Evolutionary conservation across 2,329 filamentous ascomycete species (phyloP).

Genomic region (Byssoonygena ceratinophila): DNA sequence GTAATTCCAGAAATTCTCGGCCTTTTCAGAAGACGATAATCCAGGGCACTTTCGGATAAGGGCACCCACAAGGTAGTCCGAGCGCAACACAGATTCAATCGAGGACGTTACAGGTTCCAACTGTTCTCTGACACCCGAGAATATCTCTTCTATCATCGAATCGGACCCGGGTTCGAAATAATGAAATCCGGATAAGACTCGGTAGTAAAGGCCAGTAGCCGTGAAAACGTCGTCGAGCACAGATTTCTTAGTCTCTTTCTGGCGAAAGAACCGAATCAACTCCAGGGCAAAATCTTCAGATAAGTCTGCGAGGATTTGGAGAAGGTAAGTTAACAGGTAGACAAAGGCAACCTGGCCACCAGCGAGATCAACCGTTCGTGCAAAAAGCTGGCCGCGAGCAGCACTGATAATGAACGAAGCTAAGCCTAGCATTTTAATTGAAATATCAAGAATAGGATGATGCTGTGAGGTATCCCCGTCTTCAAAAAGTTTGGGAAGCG

Average conservation of each 20-base stretch:
- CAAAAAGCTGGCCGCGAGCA: slow-evolving; percentile 13
- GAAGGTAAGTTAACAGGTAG: slow-evolving; percentile 17
- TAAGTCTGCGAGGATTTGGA: slow-evolving; percentile 16
- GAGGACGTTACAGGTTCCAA: not conserved
- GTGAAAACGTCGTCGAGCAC: slow-evolving; percentile 19
- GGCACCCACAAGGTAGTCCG: not conserved
- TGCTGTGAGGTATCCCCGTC: not conserved
- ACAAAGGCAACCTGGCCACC: slow-evolving; percentile 14
- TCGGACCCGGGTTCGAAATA: slow-evolving; percentile 4
- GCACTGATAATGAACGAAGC: slow-evolving; percentile 17
- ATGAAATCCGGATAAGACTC: slow-evolving; percentile 3
- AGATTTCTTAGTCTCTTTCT: slow-evolving; percentile 17
- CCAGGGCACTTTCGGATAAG: not conserved
- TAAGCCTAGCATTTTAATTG: slow-evolving; percentile 15
- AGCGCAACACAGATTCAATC: not conserved
- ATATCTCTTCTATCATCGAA: slow-evolving; percentile 9
- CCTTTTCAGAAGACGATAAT: not conserved
- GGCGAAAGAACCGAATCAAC: not conserved
- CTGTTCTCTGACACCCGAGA: not conserved
- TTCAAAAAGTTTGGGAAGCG: slow-evolving; percentile 6
- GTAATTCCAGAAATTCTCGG: not conserved
- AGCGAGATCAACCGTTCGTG: slow-evolving; percentile 9
- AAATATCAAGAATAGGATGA: not conserved
- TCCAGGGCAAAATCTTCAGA: slow-evolving; percentile 14
- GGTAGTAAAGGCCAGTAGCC: slow-evolving; percentile 10